Base-by-base conservation (phyloP, 2,329 filamentous ascomycete genomes). In the Karstenula rhodostoma region DNA sequence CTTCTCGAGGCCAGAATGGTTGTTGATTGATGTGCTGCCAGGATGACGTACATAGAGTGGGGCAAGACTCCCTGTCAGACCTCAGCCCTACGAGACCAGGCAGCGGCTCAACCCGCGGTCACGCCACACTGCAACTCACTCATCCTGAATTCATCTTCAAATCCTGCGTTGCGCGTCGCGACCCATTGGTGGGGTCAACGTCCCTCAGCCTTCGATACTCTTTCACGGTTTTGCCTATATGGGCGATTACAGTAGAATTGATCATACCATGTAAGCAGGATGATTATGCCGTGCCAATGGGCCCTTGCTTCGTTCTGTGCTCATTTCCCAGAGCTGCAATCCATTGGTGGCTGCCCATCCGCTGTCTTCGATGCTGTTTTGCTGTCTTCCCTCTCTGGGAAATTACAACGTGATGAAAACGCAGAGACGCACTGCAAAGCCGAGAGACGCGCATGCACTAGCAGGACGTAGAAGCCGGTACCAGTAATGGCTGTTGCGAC, bases 1-100 rank as follows among this genome's bases (percentile, higher is more conserved):
- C n/a, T n/a, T n/a, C n/a, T n/a, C n/a, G n/a, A 8, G 37, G 17
- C n/a, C 37, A 8, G 17, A n/a, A 40, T n/a, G 19, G 19, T 17
- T 55, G 29, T 42, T 58, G 56, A 51, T 33, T 58, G 56, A 51
- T 51, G 48, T 47, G 48, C 19, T 58, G 40, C 48, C n/a, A 29
- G 55, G 47, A 58, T 58, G 56, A 58, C 56, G 56, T 58, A 12
- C 47, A 8, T 29, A 32, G 46, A 53, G 56, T 32, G 48, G 47
- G 56, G 32, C 55, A 10, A 33, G 25, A 2, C 54, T 35, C 44
- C 42, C 19, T 44, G 42, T 22, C 19, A 22, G n/a, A 40, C 42
- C n/a, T 25, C 54, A 49, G 54, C 54, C 54, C 43, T 56, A 35
- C 40, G 27, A 17, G 15, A 12, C 13, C 13, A 23, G 13, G 8